Conservation (phyloP, 139 green algal species). For the Haematococcus sp. region DNA sequence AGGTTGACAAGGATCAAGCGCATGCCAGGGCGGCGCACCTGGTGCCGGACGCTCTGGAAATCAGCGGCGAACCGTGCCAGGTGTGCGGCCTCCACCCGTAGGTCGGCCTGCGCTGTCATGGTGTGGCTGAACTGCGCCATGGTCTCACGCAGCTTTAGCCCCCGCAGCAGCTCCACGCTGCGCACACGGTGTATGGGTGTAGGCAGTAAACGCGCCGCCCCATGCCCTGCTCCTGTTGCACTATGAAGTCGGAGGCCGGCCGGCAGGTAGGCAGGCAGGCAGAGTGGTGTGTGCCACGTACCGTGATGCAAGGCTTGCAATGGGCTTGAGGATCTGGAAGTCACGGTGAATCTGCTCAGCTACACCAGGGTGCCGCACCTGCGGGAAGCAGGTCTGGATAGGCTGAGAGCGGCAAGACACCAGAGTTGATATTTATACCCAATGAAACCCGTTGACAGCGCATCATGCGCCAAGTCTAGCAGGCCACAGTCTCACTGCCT, state of each 20-base stretch:
- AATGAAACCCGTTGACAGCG: too few relatives aligned
- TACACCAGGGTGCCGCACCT: slow-evolving; percentile 91
- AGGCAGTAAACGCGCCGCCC: not conserved
- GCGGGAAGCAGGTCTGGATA: not conserved
- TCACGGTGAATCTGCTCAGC: slow-evolving; percentile 74
- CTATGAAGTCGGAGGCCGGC: not conserved
- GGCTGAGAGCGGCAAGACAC: too few relatives aligned
- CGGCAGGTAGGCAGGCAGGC: too few relatives aligned
- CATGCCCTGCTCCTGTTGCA: not conserved
- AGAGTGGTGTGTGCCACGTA: not conserved
- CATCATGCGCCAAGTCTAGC: too few relatives aligned
- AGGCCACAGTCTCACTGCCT: too few relatives aligned
- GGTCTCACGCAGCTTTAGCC: slow-evolving; percentile 75
- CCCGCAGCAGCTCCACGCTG: slow-evolving; percentile 36
- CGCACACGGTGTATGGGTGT: not conserved
- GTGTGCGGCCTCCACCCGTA: slow-evolving; percentile 83
- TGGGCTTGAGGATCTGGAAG: slow-evolving; percentile 81
- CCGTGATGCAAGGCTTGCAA: slow-evolving; percentile 39
- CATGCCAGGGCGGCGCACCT: too few relatives aligned
- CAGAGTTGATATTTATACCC: too few relatives aligned
- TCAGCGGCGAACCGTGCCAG: slow-evolving; percentile 72
- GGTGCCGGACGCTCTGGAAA: slow-evolving; percentile 56
- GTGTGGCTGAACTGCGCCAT: slow-evolving; percentile 88
- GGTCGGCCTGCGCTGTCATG: slow-evolving; percentile 88
- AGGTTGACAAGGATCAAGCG: too few relatives aligned